phyloP scores from a whole-genome alignment of 805 yeast species.

The Cyberlindnera maclurae region DNA sequence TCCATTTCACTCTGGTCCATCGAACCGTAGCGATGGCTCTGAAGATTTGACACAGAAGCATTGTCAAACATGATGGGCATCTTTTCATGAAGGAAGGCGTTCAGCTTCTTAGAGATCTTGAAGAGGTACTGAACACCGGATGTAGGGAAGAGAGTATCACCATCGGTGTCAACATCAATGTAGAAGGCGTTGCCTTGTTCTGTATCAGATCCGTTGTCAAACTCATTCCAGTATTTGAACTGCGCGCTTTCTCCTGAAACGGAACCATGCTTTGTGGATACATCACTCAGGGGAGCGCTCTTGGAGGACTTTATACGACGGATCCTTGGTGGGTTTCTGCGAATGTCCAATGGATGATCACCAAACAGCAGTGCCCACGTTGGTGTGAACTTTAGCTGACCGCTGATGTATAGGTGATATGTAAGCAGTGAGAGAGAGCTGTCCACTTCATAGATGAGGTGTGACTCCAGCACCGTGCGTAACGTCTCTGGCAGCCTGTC shows the following conservation, averaged over 20 bases:
- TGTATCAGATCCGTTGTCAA: conserved; percentile 54
- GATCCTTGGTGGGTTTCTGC: conserved; percentile 34
- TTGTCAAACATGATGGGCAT: conserved; percentile 16
- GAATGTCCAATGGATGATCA: conserved; percentile 31
- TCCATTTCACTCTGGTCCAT: conserved; percentile 11
- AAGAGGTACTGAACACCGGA: conserved; percentile 26
- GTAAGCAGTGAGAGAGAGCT: conserved; percentile 29
- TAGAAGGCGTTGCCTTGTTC: conserved; percentile 33
- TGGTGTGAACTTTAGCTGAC: conserved; percentile 28
- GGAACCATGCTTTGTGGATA: conserved; percentile 2
- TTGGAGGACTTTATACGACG: conserved; percentile 6
- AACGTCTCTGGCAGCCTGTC: conserved; percentile 21
- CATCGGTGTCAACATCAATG: conserved; percentile 26
- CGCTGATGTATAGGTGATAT: conserved; percentile 23
- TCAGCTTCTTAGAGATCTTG: conserved; percentile 12
- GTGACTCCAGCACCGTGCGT: conserved; percentile 35
- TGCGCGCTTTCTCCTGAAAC: conserved; percentile 15
- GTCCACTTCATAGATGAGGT: conserved; percentile 41
- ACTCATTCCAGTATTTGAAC: conserved; percentile 59
- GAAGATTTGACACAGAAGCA: neutral
- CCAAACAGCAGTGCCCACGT: conserved; percentile 32
- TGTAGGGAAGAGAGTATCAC: conserved; percentile 21
- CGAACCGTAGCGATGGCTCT: neutral
- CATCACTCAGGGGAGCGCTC: conserved; percentile 5
- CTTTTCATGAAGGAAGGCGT: conserved; percentile 9